Conservation (phyloP, 2,329 filamentous ascomycete genomes). For the Aspergillus niger region DNA sequence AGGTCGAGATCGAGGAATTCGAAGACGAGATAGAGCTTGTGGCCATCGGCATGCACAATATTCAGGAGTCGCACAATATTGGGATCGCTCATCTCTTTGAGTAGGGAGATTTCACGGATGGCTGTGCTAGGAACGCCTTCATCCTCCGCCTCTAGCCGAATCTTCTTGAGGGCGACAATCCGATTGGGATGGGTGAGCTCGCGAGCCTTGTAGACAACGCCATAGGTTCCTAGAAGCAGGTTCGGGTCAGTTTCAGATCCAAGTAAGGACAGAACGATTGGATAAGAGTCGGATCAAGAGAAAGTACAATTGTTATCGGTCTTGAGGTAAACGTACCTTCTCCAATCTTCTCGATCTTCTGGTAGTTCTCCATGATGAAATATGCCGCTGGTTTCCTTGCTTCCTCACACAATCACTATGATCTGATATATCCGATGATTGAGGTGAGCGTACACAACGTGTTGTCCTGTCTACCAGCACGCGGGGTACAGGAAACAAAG, state of each 20-base stretch:
- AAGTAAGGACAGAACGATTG: background rate
- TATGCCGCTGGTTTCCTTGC: background rate
- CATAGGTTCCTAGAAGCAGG: slow-evolving; percentile 72
- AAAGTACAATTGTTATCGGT: background rate
- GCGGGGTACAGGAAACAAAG: slow-evolving; percentile 19
- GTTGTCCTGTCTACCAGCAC: slow-evolving; percentile 14
- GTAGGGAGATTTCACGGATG: slow-evolving; percentile 88
- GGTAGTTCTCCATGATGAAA: slow-evolving; percentile 82
- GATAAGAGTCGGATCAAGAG: background rate
- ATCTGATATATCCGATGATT: background rate
- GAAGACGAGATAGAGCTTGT: slow-evolving; percentile 91
- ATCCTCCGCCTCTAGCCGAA: slow-evolving; percentile 90
- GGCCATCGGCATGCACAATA: slow-evolving; percentile 91
- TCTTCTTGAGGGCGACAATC: slow-evolving; percentile 93
- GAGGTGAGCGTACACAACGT: background rate
- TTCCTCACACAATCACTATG: slow-evolving; percentile 7
- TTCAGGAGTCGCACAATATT: slow-evolving; percentile 88
- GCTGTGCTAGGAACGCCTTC: slow-evolving; percentile 90
- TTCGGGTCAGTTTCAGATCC: background rate
- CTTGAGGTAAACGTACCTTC: slow-evolving; percentile 65
- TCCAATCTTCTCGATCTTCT: slow-evolving; percentile 94
- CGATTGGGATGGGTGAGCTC: slow-evolving; percentile 79
- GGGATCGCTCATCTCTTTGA: slow-evolving; percentile 91
- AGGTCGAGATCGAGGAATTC: slow-evolving; percentile 89
- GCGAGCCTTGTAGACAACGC: slow-evolving; percentile 91